Conservation (phyloP, 2,329 filamentous ascomycete genomes). For the Fusarium napiforme region DNA sequence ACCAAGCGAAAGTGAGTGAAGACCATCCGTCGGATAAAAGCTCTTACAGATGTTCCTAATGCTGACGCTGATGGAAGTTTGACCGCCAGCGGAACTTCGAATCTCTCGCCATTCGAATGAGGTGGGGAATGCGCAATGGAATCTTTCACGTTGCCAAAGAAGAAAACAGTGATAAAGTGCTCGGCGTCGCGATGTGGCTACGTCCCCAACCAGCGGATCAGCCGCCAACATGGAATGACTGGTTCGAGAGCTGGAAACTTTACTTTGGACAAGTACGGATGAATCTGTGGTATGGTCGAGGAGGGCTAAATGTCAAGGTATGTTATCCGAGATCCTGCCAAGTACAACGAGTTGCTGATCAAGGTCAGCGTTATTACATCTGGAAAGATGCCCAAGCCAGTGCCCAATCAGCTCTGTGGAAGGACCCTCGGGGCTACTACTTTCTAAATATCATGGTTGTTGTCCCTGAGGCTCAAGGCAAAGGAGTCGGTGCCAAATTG, state of each 20-base stretch:
- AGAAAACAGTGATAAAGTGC: slow-evolving; percentile 61
- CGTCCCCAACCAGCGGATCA: slow-evolving; percentile 61
- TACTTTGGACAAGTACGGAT: slow-evolving; percentile 73
- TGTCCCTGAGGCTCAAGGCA: slow-evolving; percentile 70
- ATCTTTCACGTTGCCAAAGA: slow-evolving; percentile 78
- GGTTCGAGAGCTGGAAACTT: slow-evolving; percentile 72
- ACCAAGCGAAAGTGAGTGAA: slow-evolving; percentile 59
- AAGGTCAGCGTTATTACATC: slow-evolving; percentile 70
- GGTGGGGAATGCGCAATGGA: slow-evolving; percentile 76
- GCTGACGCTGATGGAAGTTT: slow-evolving; percentile 56
- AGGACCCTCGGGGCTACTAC: slow-evolving; percentile 74
- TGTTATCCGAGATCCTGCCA: accelerated
- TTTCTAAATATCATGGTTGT: slow-evolving; percentile 83
- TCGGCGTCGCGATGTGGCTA: slow-evolving; percentile 80
- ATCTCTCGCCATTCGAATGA: slow-evolving; percentile 72
- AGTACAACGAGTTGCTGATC: not conserved
- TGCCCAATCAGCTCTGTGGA: slow-evolving; percentile 72
- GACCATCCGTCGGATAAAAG: no score
- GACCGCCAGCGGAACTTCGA: slow-evolving; percentile 68
- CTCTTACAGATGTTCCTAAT: accelerated
- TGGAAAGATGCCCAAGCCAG: slow-evolving; percentile 75
- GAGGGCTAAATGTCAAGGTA: slow-evolving; percentile 72
- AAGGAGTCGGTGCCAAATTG: slow-evolving; percentile 72
- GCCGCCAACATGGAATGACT: slow-evolving; percentile 69
- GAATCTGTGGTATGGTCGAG: slow-evolving; percentile 75